phyloP scores from a whole-genome alignment of 495 filamentous ascomycete species.

The Aspergillus nanangensis region DNA sequence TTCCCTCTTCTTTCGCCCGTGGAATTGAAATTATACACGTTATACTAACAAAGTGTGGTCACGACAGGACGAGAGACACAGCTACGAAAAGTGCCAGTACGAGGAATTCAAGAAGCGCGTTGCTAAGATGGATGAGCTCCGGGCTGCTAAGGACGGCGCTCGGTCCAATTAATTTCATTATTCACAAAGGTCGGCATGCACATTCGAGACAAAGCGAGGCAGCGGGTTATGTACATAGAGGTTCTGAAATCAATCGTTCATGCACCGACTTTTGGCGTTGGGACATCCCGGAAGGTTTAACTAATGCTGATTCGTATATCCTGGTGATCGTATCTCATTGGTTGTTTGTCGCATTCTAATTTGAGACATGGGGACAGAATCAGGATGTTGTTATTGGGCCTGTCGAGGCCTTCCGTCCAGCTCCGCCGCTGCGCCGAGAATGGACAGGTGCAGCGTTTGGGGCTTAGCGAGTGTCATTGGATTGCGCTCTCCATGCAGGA shows the following conservation, averaged over 20 bases:
- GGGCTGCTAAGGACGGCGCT: slow-evolving; percentile 77
- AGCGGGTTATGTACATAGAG: slow-evolving; percentile 46
- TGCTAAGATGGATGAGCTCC: slow-evolving; percentile 95
- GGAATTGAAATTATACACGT: slow-evolving; percentile 2
- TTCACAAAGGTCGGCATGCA: slow-evolving; percentile 11
- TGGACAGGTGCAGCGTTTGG: too few relatives aligned
- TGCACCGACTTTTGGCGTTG: slow-evolving; percentile 36
- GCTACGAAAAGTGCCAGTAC: slow-evolving; percentile 99
- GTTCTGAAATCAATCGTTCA: slow-evolving; percentile 35
- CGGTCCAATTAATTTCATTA: slow-evolving; percentile 71
- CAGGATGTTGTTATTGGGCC: too few relatives aligned
- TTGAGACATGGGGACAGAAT: too few relatives aligned
- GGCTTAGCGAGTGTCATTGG: too few relatives aligned
- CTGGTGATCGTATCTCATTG: background rate
- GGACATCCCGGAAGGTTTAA: slow-evolving; percentile 16
- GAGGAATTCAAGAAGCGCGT: slow-evolving; percentile 97
- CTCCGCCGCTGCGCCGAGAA: too few relatives aligned
- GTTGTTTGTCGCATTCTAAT: too few relatives aligned
- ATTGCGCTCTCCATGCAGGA: too few relatives aligned
- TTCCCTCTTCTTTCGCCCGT: background rate
- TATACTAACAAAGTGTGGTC: background rate
- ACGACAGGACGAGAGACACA: slow-evolving; percentile 82
- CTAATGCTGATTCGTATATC: background rate
- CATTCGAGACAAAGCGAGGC: slow-evolving; percentile 19
- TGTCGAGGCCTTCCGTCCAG: too few relatives aligned